These are phyloP conservation scores for Penicillium sp. DNA, from an alignment of 2,329 filamentous ascomycete genomes.

Conservation along the genomic window DNA sequence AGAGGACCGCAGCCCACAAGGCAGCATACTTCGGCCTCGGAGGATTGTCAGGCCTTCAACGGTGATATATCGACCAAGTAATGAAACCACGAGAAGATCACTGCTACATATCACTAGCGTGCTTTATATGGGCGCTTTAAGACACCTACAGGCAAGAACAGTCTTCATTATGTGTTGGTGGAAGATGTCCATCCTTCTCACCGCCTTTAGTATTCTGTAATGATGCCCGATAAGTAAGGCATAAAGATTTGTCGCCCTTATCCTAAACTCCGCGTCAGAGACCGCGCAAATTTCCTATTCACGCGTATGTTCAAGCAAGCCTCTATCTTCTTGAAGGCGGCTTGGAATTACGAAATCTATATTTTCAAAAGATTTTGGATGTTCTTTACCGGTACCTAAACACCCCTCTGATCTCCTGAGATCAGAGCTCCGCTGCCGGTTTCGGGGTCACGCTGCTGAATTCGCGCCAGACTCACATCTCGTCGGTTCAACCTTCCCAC, in stretches of 20 bases:
- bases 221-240: constrained; percentile 1
- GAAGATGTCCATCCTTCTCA: not conserved
- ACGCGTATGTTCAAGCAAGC: constrained; percentile 8
- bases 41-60: not conserved
- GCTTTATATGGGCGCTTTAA: not conserved
- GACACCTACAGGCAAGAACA: not conserved
- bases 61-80: not conserved
- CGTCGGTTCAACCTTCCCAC: not conserved
- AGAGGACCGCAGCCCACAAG: not conserved
- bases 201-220: constrained; percentile 5
- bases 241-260: constrained; percentile 8
- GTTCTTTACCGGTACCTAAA: not conserved
- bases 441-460: not conserved
- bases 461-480: constrained; percentile 8
- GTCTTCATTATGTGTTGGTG: not conserved
- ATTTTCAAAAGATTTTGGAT: not conserved
- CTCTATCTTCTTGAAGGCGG: not conserved
- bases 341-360: not conserved
- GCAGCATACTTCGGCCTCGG: not conserved
- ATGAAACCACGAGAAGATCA: no score
- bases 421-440: not conserved
- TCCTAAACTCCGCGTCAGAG: constrained; percentile 21
- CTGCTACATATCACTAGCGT: no score
- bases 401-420: not conserved
- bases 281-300: constrained; percentile 15